Evolutionary conservation across 2,329 filamentous ascomycete genomes (phyloP).

Genomic region (Sordariomycetes sp.): DNA sequence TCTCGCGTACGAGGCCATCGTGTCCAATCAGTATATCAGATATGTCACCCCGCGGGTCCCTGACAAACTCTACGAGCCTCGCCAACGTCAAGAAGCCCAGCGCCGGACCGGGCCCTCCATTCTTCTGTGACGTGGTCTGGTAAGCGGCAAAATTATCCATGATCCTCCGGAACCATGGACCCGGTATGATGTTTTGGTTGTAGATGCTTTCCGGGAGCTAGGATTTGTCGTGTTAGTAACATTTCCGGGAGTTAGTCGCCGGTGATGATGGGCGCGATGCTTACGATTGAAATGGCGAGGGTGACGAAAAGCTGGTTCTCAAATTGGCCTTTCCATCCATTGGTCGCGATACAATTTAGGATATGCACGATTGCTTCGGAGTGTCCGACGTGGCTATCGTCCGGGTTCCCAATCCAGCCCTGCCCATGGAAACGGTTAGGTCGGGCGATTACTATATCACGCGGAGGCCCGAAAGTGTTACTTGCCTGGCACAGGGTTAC

Average conservation of each 20-base stretch:
- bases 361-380: slow-evolving; percentile 18
- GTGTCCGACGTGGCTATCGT: slow-evolving; percentile 13
- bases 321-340: slow-evolving; percentile 13
- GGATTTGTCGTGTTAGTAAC: neutral
- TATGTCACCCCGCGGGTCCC: slow-evolving; percentile 9
- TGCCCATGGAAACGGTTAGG: neutral
- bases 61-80: slow-evolving; percentile 10
- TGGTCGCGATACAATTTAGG: slow-evolving; percentile 12
- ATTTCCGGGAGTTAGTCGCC: neutral
- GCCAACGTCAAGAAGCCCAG: slow-evolving; percentile 6
- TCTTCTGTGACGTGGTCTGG: neutral
- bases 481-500: slow-evolving; percentile 21
- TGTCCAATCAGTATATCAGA: slow-evolving; percentile 9
- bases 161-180: slow-evolving; percentile 10
- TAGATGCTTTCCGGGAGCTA: slow-evolving; percentile 19
- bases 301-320: slow-evolving; percentile 16
- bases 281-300: slow-evolving; percentile 17
- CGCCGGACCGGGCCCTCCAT: neutral
- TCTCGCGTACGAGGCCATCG: slow-evolving; percentile 4
- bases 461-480: neutral
- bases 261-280: neutral
- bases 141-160: slow-evolving; percentile 5
- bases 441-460: neutral
- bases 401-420: slow-evolving; percentile 17
- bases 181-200: slow-evolving; percentile 13